Base-by-base conservation (phyloP, 2,329 filamentous ascomycete genomes). In the Xylaria digitata region DNA sequence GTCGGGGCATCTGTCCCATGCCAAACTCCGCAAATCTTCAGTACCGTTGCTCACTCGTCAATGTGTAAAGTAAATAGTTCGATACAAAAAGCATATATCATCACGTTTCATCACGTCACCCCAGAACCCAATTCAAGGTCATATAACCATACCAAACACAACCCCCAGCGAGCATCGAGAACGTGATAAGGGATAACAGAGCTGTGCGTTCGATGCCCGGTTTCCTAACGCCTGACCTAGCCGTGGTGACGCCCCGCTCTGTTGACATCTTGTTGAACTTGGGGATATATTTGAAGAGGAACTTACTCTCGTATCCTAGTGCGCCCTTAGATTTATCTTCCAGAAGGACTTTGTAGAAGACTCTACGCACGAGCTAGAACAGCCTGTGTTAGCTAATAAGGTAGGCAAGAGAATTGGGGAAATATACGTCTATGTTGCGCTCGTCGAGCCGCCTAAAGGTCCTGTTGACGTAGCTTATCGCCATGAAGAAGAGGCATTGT, bases 261-360 rank as follows among this genome's bases (percentile, higher is more conserved):
- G 77, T 83, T 15, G 79, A 81, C 52, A 77, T 75, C 68, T 75
- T 78, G 23, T 78, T 78, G 19, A 80, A 73, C 30, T 76, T 75
- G 0, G 90, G 90, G 9, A 91, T 81, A 74, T 91, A 91, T 75
- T 93, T 90, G 78, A 94, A 91, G 21, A 90, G 87, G 74, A 93
- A 94, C 8, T 80, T 82, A 1, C 86, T 87, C 72, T 89, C 84
- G 53, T 85, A 81, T 0, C 90, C 87, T 7, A 94, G 81, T 0
- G 89, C 91, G 62, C 83, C 86, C 61, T 76, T 66, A n/a, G 75
- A 74, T 60, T 89, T 87, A 63, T 87, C 86, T 63, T 90, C 83
- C n/a, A 90, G 85, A 17, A 91, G 84, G 2, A 91, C 76, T 19
- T 82, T 80, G 76, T 87, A 91, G 69, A 91, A 85, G 2, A 90